Evolutionary conservation across 2,329 filamentous ascomycete species (phyloP), one percentile per base, ranked within the genome.

Genomic region (Ramichloridium luteum): DNA sequence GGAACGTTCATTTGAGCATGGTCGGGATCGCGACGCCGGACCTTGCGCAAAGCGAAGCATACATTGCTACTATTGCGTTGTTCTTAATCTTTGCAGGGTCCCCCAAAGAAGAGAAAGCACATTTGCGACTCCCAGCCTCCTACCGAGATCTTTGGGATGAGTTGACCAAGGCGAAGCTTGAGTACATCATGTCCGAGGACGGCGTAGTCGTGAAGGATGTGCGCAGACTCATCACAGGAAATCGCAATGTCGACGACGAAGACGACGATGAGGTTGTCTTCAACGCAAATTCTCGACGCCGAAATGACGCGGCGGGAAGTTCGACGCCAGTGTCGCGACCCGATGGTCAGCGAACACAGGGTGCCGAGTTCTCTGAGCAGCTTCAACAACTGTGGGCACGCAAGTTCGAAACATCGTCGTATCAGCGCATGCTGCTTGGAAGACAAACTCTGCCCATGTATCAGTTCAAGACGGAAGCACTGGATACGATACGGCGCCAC

Each of bases 71-170:
- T 0, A 67, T 74, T 9, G 83, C 80, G 2, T 60, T 98, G 2
- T 94, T 93, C 53, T 68, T 81, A 25, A 66, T 93, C 1, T 93
- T 85, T 42, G 74, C 75, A 2, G 69, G 72, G n/a, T 81, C 76
- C 11, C 59, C 72, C 0, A 90, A 83, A 46, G 88, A 96, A 49
- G 84, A 92, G 41, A 96, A 92, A 53, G 72, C 83, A 2, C 79
- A 78, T 37, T 55, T 93, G 40, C 72, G 81, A 30, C 63, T 98
- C 11, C 83, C 86, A 3, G 66, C 77, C 1, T 67, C 72, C 2
- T 98, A 84, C 80, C 76, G 82, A 51, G 81, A 93, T 43, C 61
- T 94, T 2, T 94, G 86, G 76, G 68, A 70, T 6, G 85, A 96
- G 50, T 70, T 93, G 36, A 65, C 75, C 1, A 73, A 77, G 30